Evolutionary conservation across 192 early-diverging fungal species (phyloP).

Genomic region (Coemansia sp.): DNA sequence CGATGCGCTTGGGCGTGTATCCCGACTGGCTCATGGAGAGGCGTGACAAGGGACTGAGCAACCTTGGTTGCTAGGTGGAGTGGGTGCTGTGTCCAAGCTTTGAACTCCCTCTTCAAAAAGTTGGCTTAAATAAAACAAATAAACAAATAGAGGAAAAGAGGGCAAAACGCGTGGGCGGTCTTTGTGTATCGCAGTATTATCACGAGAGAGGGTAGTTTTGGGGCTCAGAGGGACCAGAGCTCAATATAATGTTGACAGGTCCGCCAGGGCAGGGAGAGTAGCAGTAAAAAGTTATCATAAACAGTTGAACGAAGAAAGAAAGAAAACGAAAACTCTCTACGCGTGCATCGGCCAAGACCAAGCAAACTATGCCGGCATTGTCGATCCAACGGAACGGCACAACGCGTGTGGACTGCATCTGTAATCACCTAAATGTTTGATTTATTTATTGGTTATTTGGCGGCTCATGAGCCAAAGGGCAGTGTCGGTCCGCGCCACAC

Average conservation of each 20-base stretch:
- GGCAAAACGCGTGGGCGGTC: not conserved
- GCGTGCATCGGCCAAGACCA: not conserved
- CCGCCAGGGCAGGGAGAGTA: not conserved
- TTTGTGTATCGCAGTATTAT: not conserved
- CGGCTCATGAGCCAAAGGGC: too few relatives aligned
- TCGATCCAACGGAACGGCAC: slow-evolving; percentile 1
- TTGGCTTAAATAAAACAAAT: not conserved
- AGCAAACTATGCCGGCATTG: not conserved
- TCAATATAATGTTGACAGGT: not conserved
- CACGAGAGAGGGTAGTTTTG: not conserved
- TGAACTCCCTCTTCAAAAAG: not conserved
- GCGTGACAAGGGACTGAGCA: not conserved
- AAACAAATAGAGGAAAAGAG: not conserved
- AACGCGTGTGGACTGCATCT: not conserved
- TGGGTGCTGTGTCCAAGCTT: not conserved
- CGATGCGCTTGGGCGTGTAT: slow-evolving; percentile 31
- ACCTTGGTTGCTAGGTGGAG: not conserved
- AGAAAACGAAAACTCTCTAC: not conserved
- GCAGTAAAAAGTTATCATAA: not conserved
- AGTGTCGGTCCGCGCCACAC: not conserved
- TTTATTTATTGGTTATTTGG: too few relatives aligned
- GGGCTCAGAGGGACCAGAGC: not conserved
- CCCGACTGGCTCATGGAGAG: slow-evolving; percentile 33
- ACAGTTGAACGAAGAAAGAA: not conserved
- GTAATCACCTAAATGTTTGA: not conserved